Percentiles rank a stretch among this genome's conserved stretches.
These are phyloP conservation scores for Fusarium sp. DNA, from an alignment of 2,329 filamentous ascomycete genomes.

Conservation along the genomic window DNA sequence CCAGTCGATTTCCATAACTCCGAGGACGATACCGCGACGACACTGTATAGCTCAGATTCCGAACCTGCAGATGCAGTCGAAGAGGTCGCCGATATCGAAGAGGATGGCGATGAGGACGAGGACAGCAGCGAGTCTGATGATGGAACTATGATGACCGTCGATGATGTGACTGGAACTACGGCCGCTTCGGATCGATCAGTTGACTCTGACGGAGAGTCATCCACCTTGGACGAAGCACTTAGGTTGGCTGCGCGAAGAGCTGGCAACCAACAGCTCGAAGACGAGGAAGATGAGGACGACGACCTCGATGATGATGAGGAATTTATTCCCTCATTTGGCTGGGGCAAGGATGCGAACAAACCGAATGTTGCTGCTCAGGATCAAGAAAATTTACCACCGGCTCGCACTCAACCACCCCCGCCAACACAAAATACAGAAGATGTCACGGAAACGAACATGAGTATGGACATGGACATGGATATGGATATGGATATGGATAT, in stretches of 20 bases:
- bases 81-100: slow-evolving; percentile 67
- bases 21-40: slow-evolving; percentile 77
- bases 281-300: slow-evolving; percentile 52
- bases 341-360: slow-evolving; percentile 69
- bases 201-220: slow-evolving; percentile 75
- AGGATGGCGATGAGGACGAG: slow-evolving; percentile 58
- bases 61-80: slow-evolving; percentile 68
- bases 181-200: slow-evolving; percentile 69
- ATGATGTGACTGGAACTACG: slow-evolving; percentile 79
- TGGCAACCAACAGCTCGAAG: slow-evolving; percentile 76
- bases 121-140: slow-evolving; percentile 74
- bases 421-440: slow-evolving; percentile 42
- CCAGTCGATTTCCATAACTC: slow-evolving; percentile 73
- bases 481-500: slow-evolving; percentile 66
- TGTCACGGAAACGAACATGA: slow-evolving; percentile 52
- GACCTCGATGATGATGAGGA: slow-evolving; percentile 76
- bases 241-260: slow-evolving; percentile 80
- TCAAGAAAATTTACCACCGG: slow-evolving; percentile 56
- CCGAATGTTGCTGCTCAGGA: slow-evolving; percentile 51
- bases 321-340: slow-evolving; percentile 81
- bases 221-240: slow-evolving; percentile 81
- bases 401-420: slow-evolving; percentile 25
- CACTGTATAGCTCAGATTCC: slow-evolving; percentile 78
- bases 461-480: slow-evolving; percentile 61
- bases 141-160: slow-evolving; percentile 84